Evolutionary conservation across 441 rosid genomes (phyloP).

Genomic region (Adansonia madagascariensis): DNA sequence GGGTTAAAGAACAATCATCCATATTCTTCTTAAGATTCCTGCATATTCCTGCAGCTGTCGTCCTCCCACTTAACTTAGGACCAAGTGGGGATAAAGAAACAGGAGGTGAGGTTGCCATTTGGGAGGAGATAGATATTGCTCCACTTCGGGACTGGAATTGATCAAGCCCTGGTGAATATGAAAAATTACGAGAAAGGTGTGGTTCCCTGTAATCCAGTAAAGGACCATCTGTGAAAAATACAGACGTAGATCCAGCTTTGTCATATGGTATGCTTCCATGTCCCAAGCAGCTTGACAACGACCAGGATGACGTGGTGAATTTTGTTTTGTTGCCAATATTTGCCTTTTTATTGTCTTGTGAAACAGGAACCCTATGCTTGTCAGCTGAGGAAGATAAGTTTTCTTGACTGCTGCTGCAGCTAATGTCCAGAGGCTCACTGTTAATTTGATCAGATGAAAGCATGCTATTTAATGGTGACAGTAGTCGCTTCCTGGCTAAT

Average conservation of each 20-base stretch:
- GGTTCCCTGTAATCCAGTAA: constrained; percentile 51
- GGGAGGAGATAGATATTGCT: constrained; percentile 51
- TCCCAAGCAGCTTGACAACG: constrained; percentile 56
- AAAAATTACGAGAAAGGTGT: constrained; percentile 35
- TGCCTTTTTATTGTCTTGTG: constrained; percentile 66
- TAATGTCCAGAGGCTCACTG: constrained; percentile 64
- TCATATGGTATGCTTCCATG: constrained; percentile 40
- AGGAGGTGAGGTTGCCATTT: constrained; percentile 49
- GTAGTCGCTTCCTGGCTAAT: constrained; percentile 68
- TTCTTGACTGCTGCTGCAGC: constrained; percentile 46
- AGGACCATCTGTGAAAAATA: constrained; percentile 77
- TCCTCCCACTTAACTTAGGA: constrained; percentile 67
- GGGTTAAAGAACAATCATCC: constrained; percentile 42
- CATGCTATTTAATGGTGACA: constrained; percentile 68
- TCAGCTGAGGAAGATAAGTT: constrained; percentile 38
- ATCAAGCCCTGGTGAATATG: constrained; percentile 45
- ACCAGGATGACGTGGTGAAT: constrained; percentile 43
- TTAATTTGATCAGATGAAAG: constrained; percentile 61
- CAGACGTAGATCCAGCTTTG: constrained; percentile 43
- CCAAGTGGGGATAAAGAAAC: constrained; percentile 88
- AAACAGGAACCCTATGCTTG: constrained; percentile 35
- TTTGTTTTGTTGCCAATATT: constrained; percentile 53
- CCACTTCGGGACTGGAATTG: constrained; percentile 42
- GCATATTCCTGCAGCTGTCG: constrained; percentile 44
- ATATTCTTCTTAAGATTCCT: constrained; percentile 38